phyloP scores from a whole-genome alignment of 192 early-diverging fungal species.

The Coemansia sp. region DNA sequence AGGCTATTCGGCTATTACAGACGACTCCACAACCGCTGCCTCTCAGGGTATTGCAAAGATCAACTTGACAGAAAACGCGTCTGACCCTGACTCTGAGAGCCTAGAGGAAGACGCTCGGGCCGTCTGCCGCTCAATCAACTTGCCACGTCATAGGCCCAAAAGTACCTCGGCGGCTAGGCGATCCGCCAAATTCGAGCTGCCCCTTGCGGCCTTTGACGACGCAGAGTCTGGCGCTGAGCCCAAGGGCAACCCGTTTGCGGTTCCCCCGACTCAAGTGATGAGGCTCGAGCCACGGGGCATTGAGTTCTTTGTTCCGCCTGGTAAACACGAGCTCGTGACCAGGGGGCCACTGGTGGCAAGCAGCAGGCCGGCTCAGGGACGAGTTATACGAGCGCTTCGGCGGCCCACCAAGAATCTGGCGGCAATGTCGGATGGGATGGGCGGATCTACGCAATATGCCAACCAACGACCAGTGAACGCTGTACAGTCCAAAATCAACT shows the following conservation, averaged over 20 bases:
- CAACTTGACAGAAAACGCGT: not conserved
- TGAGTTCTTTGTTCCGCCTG: slow-evolving; percentile 1
- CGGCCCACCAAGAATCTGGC: not conserved
- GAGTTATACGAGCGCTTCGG: not conserved
- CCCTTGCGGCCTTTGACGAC: slow-evolving; percentile 11
- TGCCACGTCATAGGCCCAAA: not conserved
- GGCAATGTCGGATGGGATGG: slow-evolving; percentile 19
- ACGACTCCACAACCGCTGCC: not conserved
- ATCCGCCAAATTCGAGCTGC: slow-evolving; percentile 26
- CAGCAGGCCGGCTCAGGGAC: not conserved
- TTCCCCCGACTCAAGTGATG: not conserved
- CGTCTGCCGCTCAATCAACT: slow-evolving; percentile 7
- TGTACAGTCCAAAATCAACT: slow-evolving; percentile 37
- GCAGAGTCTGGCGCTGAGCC: not conserved
- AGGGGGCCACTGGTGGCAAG: not conserved
- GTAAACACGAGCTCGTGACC: not conserved
- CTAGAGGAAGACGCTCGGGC: slow-evolving; percentile 22
- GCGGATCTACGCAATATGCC: slow-evolving; percentile 14
- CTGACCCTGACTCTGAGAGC: not conserved
- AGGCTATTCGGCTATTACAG: not conserved
- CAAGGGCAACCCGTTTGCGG: slow-evolving; percentile 14
- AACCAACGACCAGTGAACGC: slow-evolving; percentile 6
- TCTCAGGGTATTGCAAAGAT: not conserved
- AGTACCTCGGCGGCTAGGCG: not conserved
- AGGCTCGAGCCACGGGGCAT: not conserved